A percentile compares a stretch with the other conserved stretches of the same genome.
Evolutionary conservation across 2,329 filamentous ascomycete species (phyloP).

Genomic region (Botrytis sinoallii): DNA sequence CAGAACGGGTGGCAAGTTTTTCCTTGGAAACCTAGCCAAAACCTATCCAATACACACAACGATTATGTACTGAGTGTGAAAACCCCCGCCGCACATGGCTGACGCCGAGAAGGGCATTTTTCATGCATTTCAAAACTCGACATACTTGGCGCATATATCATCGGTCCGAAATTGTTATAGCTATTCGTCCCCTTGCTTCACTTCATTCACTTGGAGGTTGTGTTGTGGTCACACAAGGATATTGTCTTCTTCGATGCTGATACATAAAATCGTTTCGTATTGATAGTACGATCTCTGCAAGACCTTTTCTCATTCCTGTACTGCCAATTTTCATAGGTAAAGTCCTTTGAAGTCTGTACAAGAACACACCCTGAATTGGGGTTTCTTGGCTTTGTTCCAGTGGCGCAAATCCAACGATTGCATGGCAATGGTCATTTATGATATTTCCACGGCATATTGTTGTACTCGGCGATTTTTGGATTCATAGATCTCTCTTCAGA

Average conservation of each 20-base stretch:
- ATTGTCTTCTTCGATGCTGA: neutral
- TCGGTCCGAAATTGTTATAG: neutral
- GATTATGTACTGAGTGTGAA: neutral
- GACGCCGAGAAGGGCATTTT: neutral
- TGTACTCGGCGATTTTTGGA: neutral
- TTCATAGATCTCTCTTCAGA: neutral
- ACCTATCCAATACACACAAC: neutral
- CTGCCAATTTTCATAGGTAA: neutral
- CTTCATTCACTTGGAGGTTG: neutral
- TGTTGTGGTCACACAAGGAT: neutral
- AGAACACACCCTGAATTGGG: neutral
- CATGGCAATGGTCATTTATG: neutral
- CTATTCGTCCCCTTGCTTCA: neutral
- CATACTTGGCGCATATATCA: constrained; percentile 12
- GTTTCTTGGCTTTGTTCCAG: neutral
- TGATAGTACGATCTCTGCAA: neutral
- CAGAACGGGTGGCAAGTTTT: neutral
- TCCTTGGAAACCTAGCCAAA: neutral
- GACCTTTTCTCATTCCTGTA: neutral
- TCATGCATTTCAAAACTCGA: neutral
- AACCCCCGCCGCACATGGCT: neutral
- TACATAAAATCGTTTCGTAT: neutral
- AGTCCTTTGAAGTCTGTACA: neutral
- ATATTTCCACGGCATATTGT: neutral
- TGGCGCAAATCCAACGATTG: neutral